Evolutionary conservation across 257 asterid species (phyloP).

Genomic region (Knoxia roxburghii): DNA sequence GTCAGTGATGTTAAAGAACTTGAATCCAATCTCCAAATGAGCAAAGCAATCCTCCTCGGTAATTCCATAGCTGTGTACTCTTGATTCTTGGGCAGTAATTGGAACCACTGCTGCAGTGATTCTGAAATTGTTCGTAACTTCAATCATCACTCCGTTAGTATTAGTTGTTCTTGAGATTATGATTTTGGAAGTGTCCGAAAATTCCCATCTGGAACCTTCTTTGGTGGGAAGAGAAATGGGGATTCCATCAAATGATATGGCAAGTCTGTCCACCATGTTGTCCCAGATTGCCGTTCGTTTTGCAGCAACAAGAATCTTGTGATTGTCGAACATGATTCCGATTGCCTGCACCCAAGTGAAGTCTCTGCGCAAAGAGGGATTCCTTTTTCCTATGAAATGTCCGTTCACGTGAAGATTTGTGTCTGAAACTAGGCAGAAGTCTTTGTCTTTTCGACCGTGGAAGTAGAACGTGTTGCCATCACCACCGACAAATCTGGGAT

Average conservation of each 20-base stretch:
- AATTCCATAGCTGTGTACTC: conserved; percentile 41
- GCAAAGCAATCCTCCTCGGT: conserved; percentile 50
- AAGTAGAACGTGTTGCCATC: conserved; percentile 71
- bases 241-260: conserved; percentile 35
- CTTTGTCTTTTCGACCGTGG: conserved; percentile 50
- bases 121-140: conserved; percentile 32
- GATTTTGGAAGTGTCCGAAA: conserved; percentile 8
- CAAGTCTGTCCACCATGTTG: conserved; percentile 34
- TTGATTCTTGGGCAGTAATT: conserved; percentile 33
- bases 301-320: conserved; percentile 40
- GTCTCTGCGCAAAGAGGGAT: conserved; percentile 39
- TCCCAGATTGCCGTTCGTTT: conserved; percentile 45
- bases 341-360: conserved; percentile 73
- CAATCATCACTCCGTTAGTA: conserved; percentile 32
- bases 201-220: conserved; percentile 40
- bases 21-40: conserved; percentile 59
- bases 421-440: conserved; percentile 53
- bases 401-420: conserved; percentile 54
- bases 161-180: conserved; percentile 28
- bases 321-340: conserved; percentile 36
- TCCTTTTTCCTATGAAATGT: conserved; percentile 52
- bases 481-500: conserved; percentile 71
- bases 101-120: conserved; percentile 53
- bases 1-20: conserved; percentile 33
- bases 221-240: conserved; percentile 27